phyloP scores from a whole-genome alignment of 257 asterid genomes.

The Linaria vulgaris region DNA sequence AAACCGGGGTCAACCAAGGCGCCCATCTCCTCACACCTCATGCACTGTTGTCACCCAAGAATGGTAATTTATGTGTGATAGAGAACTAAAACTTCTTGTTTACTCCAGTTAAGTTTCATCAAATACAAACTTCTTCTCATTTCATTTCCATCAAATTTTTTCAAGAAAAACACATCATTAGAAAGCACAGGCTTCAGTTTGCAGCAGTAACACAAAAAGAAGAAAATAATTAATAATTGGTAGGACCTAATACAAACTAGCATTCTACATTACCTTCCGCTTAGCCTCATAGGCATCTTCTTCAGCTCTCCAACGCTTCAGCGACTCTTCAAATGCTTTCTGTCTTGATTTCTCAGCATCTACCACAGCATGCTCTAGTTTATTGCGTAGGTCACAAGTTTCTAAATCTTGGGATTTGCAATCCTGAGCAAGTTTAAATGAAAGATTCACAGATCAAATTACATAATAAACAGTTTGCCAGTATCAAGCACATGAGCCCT shows the following conservation, averaged over 20 bases:
- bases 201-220: constrained; percentile 19
- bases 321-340: constrained; percentile 44
- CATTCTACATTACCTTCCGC: constrained; percentile 42
- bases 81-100: too few species aligned
- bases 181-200: constrained; percentile 13
- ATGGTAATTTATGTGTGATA: too few species aligned
- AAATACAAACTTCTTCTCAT: too few species aligned
- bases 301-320: constrained; percentile 57
- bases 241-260: not conserved
- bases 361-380: constrained; percentile 44
- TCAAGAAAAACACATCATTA: not conserved
- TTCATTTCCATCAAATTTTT: not conserved
- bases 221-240: not conserved
- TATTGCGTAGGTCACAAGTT: constrained; percentile 32
- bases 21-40: too few species aligned
- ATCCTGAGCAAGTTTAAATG: constrained; percentile 47
- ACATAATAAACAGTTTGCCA: not conserved
- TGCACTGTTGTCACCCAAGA: too few species aligned
- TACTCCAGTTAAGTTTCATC: too few species aligned
- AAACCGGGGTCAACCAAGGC: too few species aligned
- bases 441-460: constrained; percentile 21
- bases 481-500: too few species aligned
- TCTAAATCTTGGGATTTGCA: constrained; percentile 29
- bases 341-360: constrained; percentile 47
- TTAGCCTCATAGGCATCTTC: constrained; percentile 54